Conservation (phyloP, 75 land plant species). For the Pseudotsuga menziesii region DNA sequence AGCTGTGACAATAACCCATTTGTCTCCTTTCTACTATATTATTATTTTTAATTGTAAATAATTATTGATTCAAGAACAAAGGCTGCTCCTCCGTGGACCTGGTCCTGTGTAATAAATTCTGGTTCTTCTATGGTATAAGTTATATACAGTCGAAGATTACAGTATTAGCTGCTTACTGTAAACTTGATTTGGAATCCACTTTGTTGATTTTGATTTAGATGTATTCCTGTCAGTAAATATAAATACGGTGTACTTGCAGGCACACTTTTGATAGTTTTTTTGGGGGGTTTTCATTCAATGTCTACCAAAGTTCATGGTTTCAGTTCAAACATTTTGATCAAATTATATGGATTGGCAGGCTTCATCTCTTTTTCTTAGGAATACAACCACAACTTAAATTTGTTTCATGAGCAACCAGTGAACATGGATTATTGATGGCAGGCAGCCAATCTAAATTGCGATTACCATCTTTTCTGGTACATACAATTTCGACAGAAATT, state of each 20-base stretch:
- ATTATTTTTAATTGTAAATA: not conserved
- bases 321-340: too few species aligned
- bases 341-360: not conserved
- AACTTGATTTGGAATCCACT: too few species aligned
- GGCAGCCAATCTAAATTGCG: too few species aligned
- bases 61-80: conserved; percentile 1
- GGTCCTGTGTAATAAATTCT: not conserved
- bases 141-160: not conserved
- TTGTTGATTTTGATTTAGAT: not conserved
- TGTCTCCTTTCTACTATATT: not conserved
- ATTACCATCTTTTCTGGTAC: too few species aligned
- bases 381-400: not conserved
- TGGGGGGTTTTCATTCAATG: too few species aligned
- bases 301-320: too few species aligned
- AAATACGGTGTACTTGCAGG: not conserved
- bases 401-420: not conserved
- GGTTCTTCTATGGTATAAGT: not conserved
- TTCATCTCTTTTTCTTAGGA: not conserved
- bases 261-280: not conserved
- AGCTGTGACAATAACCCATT: not conserved
- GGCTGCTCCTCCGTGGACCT: not conserved
- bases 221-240: not conserved
- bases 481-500: too few species aligned
- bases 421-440: too few species aligned
- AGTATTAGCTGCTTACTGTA: not conserved